These are phyloP conservation scores for Clathrus columnatus DNA, from an alignment of 768 basidiomycete genomes.

Conservation along the genomic window DNA sequence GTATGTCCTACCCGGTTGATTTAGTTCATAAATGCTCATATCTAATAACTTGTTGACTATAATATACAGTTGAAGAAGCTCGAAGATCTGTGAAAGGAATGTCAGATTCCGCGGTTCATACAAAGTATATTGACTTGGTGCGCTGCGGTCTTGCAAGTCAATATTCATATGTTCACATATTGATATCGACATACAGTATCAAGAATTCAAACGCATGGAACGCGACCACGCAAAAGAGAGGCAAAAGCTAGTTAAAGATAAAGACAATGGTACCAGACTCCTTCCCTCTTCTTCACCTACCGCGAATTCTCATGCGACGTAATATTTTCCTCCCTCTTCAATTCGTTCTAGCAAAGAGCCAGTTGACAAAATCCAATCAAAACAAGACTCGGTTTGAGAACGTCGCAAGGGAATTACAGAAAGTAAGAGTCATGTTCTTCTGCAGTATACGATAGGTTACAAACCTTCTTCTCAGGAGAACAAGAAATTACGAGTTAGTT, in stretches of 20 bases:
- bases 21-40: conserved; percentile 1
- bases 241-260: conserved; percentile 84
- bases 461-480: conserved; percentile 59
- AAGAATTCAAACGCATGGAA: conserved; percentile 79
- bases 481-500: conserved; percentile 70
- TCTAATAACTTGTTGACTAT: conserved; percentile 15
- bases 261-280: conserved; percentile 65
- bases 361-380: conserved; percentile 81
- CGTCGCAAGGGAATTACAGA: conserved; percentile 80
- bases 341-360: conserved; percentile 57
- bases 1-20: conserved; percentile 33
- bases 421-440: conserved; percentile 38
- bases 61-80: conserved; percentile 68
- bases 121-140: conserved; percentile 85
- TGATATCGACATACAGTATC: conserved; percentile 48
- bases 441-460: not conserved
- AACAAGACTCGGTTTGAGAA: conserved; percentile 88
- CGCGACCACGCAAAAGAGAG: conserved; percentile 88
- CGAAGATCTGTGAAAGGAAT: conserved; percentile 78
- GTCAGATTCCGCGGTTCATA: conserved; percentile 73
- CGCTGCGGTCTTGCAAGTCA: conserved; percentile 20
- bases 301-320: conserved; percentile 10
- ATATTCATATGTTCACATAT: conserved; percentile 9
- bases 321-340: conserved; percentile 12
- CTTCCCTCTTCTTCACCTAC: not conserved